Percentiles rank a stretch among this genome's conserved stretches.
Conservation (phyloP, 2,329 filamentous ascomycete species). For the Juglanconis juglandina region DNA sequence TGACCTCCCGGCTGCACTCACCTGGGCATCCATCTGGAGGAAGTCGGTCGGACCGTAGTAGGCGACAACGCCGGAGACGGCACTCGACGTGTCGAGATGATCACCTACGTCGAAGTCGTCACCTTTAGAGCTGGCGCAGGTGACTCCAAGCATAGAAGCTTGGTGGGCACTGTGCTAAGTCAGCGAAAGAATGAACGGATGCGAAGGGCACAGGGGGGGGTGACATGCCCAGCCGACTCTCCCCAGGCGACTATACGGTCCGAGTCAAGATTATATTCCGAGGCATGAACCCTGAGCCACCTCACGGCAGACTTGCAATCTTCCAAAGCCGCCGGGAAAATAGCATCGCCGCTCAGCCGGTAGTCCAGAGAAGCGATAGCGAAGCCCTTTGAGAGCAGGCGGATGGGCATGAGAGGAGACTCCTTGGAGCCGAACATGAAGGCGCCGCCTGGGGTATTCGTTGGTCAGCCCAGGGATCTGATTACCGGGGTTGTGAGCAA, state of each 20-base stretch:
- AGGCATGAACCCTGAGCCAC: constrained; percentile 15
- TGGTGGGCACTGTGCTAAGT: constrained; percentile 4
- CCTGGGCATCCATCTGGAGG: constrained; percentile 14
- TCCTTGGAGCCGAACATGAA: constrained; percentile 17
- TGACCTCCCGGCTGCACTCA: background rate
- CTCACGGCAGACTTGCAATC: constrained; percentile 18
- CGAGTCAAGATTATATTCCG: constrained; percentile 7
- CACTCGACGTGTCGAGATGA: constrained; percentile 11
- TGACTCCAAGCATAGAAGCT: constrained; percentile 11
- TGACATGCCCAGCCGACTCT: constrained; percentile 7
- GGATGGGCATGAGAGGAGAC: constrained; percentile 10
- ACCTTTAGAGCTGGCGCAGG: background rate
- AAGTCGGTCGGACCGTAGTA: constrained; percentile 16
- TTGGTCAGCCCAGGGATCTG: background rate
- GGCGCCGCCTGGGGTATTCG: constrained; percentile 4
- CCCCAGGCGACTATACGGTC: constrained; percentile 14
- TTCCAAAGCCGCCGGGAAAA: constrained; percentile 15
- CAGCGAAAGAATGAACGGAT: no score
- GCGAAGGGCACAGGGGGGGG: no score
- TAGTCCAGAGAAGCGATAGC: constrained; percentile 17
- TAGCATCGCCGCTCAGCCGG: constrained; percentile 16
- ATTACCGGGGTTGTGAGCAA: no score
- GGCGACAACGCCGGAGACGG: constrained; percentile 14
- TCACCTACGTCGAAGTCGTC: constrained; percentile 16
- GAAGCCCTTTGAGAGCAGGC: constrained; percentile 11